phyloP scores from a whole-genome alignment of 164 flowering plant genomes.

The Vitis cinerea region DNA sequence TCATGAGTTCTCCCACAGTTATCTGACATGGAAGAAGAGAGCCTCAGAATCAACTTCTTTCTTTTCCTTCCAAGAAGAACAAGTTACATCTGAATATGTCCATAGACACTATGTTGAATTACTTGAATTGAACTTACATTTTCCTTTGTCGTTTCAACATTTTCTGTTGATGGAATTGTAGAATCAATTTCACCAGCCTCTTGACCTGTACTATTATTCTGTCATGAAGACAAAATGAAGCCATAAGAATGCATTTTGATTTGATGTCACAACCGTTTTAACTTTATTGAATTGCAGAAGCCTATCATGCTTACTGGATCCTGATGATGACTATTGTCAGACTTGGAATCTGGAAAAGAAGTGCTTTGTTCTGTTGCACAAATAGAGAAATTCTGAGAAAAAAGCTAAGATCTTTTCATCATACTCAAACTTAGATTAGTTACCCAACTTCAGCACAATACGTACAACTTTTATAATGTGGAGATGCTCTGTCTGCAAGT shows the following conservation, averaged over 20 bases:
- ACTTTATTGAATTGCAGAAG: background rate
- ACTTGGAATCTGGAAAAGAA: conserved; percentile 34
- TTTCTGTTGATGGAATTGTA: conserved; percentile 15
- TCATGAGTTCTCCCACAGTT: conserved; percentile 71
- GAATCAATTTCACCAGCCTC: conserved; percentile 10
- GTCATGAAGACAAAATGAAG: conserved; percentile 7
- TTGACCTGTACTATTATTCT: conserved; percentile 40
- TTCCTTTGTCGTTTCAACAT: conserved; percentile 21
- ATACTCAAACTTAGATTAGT: background rate
- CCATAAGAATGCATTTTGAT: background rate
- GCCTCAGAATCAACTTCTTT: background rate
- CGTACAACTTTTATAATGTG: too few relatives aligned
- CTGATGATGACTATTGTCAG: conserved; percentile 32
- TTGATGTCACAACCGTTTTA: background rate
- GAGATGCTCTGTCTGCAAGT: too few relatives aligned
- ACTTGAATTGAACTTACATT: conserved; percentile 39
- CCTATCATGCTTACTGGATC: conserved; percentile 23
- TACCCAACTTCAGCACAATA: too few relatives aligned
- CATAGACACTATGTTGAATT: background rate
- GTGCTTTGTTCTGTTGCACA: conserved; percentile 41
- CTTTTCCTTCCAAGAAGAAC: background rate
- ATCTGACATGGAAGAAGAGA: conserved; percentile 39
- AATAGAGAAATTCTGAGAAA: conserved; percentile 9
- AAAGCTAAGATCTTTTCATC: background rate
- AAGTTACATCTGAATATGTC: background rate